Percentiles rank a stretch among this genome's conserved stretches.
phyloP scores from a whole-genome alignment of 257 asterid species.

The Solanum bulbocastanum region DNA sequence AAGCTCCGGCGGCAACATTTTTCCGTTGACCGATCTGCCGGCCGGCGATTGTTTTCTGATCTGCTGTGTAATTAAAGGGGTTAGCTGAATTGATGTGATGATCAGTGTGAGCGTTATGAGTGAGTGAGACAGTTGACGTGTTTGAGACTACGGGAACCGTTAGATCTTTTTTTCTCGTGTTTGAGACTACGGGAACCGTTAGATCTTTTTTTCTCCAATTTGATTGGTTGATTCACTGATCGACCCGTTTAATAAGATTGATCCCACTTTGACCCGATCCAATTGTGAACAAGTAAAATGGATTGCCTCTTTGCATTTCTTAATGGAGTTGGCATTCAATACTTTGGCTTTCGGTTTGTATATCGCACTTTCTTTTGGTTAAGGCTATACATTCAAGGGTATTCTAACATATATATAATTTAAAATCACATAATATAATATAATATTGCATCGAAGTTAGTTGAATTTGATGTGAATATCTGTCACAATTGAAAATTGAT shows the following conservation, averaged over 20 bases:
- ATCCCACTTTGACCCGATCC: not conserved
- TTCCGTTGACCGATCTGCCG: slow-evolving; percentile 17
- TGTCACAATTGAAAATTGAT: not conserved
- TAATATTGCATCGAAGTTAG: not conserved
- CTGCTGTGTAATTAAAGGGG: not conserved
- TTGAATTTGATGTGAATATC: too few species aligned
- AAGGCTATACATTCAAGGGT: not conserved
- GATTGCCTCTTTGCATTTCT: not conserved
- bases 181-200: not conserved
- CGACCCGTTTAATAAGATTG: not conserved
- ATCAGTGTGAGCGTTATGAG: not conserved
- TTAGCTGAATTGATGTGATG: not conserved
- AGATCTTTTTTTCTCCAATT: not conserved
- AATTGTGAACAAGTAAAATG: not conserved
- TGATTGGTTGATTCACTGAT: not conserved
- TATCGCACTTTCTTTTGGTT: too few species aligned
- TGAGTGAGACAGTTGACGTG: not conserved
- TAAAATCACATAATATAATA: too few species aligned
- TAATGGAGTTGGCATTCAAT: not conserved
- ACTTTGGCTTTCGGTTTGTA: not conserved
- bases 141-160: not conserved
- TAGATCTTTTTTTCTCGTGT: not conserved
- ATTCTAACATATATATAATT: too few species aligned
- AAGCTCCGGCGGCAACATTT: slow-evolving; percentile 93
- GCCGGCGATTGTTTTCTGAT: not conserved